Base-by-base conservation (phyloP, 2,329 filamentous ascomycete species). In the Pestalotiopsis sp. region DNA sequence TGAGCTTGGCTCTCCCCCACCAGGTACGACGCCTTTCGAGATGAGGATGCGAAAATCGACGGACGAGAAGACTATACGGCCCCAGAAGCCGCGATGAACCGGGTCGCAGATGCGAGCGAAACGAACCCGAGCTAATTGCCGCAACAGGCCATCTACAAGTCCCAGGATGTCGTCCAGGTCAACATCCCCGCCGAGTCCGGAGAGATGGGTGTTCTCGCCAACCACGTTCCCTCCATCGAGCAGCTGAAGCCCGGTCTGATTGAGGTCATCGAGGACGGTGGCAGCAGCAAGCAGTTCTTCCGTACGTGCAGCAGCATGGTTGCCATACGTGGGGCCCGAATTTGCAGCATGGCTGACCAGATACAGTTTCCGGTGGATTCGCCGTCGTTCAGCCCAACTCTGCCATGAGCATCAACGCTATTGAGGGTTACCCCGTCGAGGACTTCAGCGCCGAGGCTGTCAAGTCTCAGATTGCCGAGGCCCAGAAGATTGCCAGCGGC, bases 151-250 rank as follows among this genome's bases (percentile, higher is more conserved):
- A 85, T 91, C 84, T 91, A 88, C 87, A 88, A 88, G 83, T 90
- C 85, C 76, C 85, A 90, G 78, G 87, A 89, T 80, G 88, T 91
- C 80, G 91, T 98, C 80, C 96, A 99, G 88, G 96, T 99, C 88
- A 99, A 99, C 90, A 92, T 99, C 80, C 92, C 96, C 82, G 96
- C 96, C 80, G 96, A 97, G 84, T 97, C 95, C 72, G 96, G 96
- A 82, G 96, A 98, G 78, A 99, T 99, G 96, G 96, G 96, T 92
- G 92, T 99, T 78, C 92, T 99, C 81, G 96, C 96, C 82, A 97
- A 96, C 89, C 96, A 99, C 90, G 96, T 99, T 78, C 95, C 96
- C 74, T 94, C 95, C 71, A 98, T 99, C 80, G 96, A 99, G 89
- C 96, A 99, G 88, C 89, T 99, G 84, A 97, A 97, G 90, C 95